These are phyloP conservation scores for Mycena vitilis DNA, from an alignment of 768 basidiomycete genomes.

Conservation along the genomic window DNA sequence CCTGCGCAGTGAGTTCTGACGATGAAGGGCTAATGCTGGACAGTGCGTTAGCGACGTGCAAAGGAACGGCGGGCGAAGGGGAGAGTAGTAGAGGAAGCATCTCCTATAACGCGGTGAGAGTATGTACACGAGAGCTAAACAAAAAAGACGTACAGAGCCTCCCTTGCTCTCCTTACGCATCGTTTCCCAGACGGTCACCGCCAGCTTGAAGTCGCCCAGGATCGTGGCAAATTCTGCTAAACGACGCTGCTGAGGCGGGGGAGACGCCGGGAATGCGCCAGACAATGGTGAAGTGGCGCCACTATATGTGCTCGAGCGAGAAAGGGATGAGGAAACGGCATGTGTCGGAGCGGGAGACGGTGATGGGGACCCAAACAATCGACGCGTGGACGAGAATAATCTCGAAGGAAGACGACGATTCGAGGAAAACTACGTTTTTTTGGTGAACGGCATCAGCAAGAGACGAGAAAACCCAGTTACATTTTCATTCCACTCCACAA, in stretches of 20 bases:
- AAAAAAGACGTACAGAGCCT: slow-evolving; percentile 84
- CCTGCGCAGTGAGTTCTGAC: slow-evolving; percentile 66
- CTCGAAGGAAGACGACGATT: slow-evolving; percentile 84
- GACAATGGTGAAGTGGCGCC: slow-evolving; percentile 39
- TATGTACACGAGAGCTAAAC: too few relatives aligned
- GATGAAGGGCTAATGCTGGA: slow-evolving; percentile 56
- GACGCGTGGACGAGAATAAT: slow-evolving; percentile 87
- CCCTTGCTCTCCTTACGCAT: slow-evolving; percentile 88
- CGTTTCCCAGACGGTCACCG: slow-evolving; percentile 85
- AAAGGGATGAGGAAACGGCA: slow-evolving; percentile 55
- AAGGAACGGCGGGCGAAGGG: slow-evolving; percentile 69
- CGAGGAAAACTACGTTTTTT: slow-evolving; percentile 67
- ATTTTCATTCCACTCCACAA: slow-evolving; percentile 93
- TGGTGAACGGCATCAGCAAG: slow-evolving; percentile 13
- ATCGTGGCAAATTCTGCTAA: slow-evolving; percentile 96
- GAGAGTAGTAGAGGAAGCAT: slow-evolving; percentile 80
- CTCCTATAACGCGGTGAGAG: slow-evolving; percentile 62
- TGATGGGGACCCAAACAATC: slow-evolving; percentile 78
- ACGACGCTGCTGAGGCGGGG: slow-evolving; percentile 81
- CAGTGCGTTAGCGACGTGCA: slow-evolving; percentile 74
- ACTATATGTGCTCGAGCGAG: slow-evolving; percentile 51
- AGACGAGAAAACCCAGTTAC: slow-evolving; percentile 49
- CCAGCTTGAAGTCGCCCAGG: slow-evolving; percentile 90
- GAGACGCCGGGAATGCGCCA: slow-evolving; percentile 40
- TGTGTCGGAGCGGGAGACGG: slow-evolving; percentile 59